Percentiles rank a stretch among this genome's conserved stretches.
phyloP scores from a whole-genome alignment of 2,329 filamentous ascomycete genomes.

The Zopfia rhizophila region DNA sequence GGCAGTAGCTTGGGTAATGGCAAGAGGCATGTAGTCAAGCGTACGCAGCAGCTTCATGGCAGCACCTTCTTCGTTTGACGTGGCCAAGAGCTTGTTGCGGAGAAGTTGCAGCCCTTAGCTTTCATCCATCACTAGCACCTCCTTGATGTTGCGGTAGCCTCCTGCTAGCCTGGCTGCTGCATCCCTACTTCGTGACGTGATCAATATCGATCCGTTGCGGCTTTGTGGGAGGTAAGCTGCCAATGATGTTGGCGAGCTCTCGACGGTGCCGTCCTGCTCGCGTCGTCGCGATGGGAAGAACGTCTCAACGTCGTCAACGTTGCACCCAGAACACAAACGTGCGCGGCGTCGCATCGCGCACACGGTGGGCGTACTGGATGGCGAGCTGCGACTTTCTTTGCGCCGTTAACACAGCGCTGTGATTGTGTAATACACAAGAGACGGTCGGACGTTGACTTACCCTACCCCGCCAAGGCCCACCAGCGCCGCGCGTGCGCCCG shows the following conservation, averaged over 20 bases:
- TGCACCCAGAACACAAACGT: too few species aligned
- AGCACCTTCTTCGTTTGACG: slow-evolving; percentile 7
- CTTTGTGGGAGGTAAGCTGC: slow-evolving; percentile 21
- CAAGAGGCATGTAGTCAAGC: slow-evolving; percentile 49
- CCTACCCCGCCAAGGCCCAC: slow-evolving; percentile 41
- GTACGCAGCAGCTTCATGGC: slow-evolving; percentile 19
- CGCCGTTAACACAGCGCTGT: too few species aligned
- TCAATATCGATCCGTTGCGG: slow-evolving; percentile 18
- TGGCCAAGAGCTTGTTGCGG: slow-evolving; percentile 26
- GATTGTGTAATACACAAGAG: too few species aligned
- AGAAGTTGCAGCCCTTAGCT: slow-evolving; percentile 29
- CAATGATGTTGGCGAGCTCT: too few species aligned
- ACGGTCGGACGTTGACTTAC: too few species aligned
- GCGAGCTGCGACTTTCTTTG: too few species aligned
- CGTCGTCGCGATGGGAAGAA: too few species aligned
- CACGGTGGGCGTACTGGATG: too few species aligned
- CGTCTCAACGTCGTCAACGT: too few species aligned
- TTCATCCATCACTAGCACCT: slow-evolving; percentile 31
- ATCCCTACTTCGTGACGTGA: slow-evolving; percentile 20
- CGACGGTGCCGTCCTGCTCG: too few species aligned
- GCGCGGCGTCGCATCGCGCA: too few species aligned
- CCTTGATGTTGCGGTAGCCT: slow-evolving; percentile 24
- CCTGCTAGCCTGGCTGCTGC: slow-evolving; percentile 22
- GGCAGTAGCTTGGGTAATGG: slow-evolving; percentile 45
- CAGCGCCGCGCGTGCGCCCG: slow-evolving; percentile 39